Evolutionary conservation across 768 basidiomycete species (phyloP).

Genomic region (Pilatotrama ljubarskyi): DNA sequence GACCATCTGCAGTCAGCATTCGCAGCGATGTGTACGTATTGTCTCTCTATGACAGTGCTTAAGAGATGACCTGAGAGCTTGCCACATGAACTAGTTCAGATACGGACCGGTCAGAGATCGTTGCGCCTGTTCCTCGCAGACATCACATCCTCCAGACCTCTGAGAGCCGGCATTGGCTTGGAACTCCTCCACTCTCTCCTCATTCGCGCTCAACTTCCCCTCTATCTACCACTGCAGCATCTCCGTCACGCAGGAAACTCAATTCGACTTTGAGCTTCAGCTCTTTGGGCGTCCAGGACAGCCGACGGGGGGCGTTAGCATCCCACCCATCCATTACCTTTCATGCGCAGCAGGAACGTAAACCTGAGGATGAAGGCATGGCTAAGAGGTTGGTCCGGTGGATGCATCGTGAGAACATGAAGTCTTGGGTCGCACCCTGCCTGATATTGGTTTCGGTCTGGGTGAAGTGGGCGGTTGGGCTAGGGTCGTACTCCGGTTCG

Average conservation of each 20-base stretch:
- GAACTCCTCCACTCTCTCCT: slow-evolving; percentile 46
- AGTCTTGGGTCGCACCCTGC: slow-evolving; percentile 57
- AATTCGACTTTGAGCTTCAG: slow-evolving; percentile 42
- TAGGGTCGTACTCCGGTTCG: slow-evolving; percentile 85
- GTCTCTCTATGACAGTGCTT: neutral
- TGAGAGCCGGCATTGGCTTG: slow-evolving; percentile 63
- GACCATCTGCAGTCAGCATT: slow-evolving; percentile 20
- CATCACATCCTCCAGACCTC: slow-evolving; percentile 58
- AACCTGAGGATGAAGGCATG: slow-evolving; percentile 36
- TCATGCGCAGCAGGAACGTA: slow-evolving; percentile 9
- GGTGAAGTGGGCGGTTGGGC: slow-evolving; percentile 68
- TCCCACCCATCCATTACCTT: slow-evolving; percentile 1
- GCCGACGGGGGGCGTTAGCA: slow-evolving; percentile 26
- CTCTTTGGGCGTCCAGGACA: slow-evolving; percentile 41
- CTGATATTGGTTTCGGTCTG: slow-evolving; percentile 53
- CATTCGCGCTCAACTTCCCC: slow-evolving; percentile 51
- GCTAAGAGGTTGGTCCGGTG: slow-evolving; percentile 70
- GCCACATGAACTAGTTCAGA: slow-evolving; percentile 29
- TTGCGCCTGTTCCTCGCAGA: slow-evolving; percentile 66
- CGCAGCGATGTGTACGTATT: slow-evolving; percentile 25
- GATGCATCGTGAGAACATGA: slow-evolving; percentile 73
- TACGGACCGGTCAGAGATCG: slow-evolving; percentile 45
- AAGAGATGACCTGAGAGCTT: neutral
- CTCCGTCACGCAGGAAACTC: slow-evolving; percentile 23
- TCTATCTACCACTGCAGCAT: slow-evolving; percentile 35